phyloP scores from a whole-genome alignment of 1,284 basidiomycete species.

The Megacollybia platyphylla region DNA sequence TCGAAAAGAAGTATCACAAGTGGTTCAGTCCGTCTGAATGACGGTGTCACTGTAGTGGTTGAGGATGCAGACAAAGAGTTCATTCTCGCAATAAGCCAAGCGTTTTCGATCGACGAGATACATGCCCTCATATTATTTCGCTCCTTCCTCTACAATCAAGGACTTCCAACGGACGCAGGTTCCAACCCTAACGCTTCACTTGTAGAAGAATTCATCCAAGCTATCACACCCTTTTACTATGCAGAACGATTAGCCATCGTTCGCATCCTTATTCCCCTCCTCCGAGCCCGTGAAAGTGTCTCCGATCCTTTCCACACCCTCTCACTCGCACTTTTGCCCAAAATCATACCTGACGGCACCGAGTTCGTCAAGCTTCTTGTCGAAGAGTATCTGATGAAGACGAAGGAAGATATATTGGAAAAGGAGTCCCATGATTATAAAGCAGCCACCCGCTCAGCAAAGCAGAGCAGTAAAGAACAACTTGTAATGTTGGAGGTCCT shows the following conservation, averaged over 20 bases:
- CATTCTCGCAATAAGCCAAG: constrained; percentile 53
- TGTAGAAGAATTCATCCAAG: constrained; percentile 51
- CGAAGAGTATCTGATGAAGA: constrained; percentile 43
- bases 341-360: constrained; percentile 47
- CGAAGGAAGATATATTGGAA: constrained; percentile 38
- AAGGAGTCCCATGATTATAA: constrained; percentile 39
- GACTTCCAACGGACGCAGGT: constrained; percentile 39
- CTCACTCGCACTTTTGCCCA: constrained; percentile 40
- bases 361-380: constrained; percentile 47
- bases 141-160: constrained; percentile 72
- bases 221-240: constrained; percentile 71
- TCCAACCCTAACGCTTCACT: constrained; percentile 29
- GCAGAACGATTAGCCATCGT: constrained; percentile 61
- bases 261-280: constrained; percentile 41
- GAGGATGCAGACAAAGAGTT: constrained; percentile 60
- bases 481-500: constrained; percentile 71
- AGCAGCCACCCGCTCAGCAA: constrained; percentile 61
- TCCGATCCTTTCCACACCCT: constrained; percentile 40
- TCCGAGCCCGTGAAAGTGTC: constrained; percentile 50
- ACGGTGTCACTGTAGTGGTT: constrained; percentile 47
- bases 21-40: constrained; percentile 50
- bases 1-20: constrained; percentile 56
- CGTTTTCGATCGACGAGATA: constrained; percentile 66
- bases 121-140: constrained; percentile 61
- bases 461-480: constrained; percentile 72